phyloP scores from a whole-genome alignment of 208 protist species.

The Leishmania guyanensis region DNA sequence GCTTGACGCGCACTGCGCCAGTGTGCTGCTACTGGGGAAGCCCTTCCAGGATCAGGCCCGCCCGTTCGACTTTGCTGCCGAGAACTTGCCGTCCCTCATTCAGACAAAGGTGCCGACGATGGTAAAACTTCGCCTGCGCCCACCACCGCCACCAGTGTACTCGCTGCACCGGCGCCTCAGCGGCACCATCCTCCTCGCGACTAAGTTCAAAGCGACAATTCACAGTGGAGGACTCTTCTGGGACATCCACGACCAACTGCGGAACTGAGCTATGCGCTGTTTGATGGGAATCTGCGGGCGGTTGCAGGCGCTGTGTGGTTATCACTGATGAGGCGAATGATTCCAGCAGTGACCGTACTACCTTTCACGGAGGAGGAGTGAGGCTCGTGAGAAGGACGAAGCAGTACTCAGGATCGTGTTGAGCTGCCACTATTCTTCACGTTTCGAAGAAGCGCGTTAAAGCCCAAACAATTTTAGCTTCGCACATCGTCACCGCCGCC shows the following conservation, averaged over 20 bases:
- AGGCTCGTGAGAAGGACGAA: too few relatives aligned
- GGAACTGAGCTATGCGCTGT: neutral
- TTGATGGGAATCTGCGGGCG: neutral
- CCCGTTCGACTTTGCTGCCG: constrained; percentile 88
- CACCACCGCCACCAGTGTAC: constrained; percentile 93
- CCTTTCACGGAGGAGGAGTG: neutral
- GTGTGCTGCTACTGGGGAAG: constrained; percentile 89
- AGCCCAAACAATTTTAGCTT: neutral
- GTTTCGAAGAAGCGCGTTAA: neutral
- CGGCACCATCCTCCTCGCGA: constrained; percentile 93
- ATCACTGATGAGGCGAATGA: neutral
- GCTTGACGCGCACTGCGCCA: constrained; percentile 89
- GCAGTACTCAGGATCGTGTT: neutral
- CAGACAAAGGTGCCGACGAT: constrained; percentile 90
- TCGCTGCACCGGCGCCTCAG: constrained; percentile 96
- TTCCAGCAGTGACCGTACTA: neutral
- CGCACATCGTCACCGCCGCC: too few relatives aligned
- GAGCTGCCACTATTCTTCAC: neutral
- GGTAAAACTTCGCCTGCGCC: constrained; percentile 89
- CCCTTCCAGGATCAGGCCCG: constrained; percentile 77
- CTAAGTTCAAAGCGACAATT: constrained; percentile 88
- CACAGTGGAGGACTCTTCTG: constrained; percentile 76
- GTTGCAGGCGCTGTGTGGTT: neutral
- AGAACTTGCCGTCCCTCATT: constrained; percentile 87
- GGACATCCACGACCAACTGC: constrained; percentile 51